Conservation (phyloP, 768 basidiomycete species). For the Boletales sp. region DNA sequence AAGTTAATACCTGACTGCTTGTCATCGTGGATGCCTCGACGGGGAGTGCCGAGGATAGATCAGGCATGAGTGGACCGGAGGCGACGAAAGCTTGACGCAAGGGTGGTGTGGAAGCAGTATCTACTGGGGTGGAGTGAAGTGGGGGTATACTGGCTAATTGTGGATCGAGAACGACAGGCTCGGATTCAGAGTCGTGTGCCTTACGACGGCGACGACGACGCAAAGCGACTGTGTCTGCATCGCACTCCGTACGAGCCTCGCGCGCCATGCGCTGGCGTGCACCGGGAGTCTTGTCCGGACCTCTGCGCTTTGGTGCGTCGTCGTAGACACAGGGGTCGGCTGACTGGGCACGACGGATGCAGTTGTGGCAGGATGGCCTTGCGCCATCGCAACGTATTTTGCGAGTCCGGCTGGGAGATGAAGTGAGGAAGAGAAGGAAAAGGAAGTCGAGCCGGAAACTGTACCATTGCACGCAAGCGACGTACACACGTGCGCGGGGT, state of each 20-base stretch:
- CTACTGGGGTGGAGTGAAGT: conserved; percentile 5
- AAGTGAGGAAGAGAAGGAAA: background rate
- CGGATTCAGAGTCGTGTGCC: background rate
- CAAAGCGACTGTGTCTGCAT: conserved; percentile 19
- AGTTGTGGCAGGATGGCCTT: conserved; percentile 74
- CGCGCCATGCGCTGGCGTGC: conserved; percentile 63
- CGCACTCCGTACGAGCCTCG: conserved; percentile 36
- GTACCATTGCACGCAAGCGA: conserved; percentile 78
- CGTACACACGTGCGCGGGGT: conserved; percentile 68
- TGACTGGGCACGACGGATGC: conserved; percentile 45
- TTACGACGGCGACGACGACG: conserved; percentile 24
- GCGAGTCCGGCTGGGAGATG: conserved; percentile 53
- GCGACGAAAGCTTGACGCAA: background rate
- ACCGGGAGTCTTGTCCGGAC: conserved; percentile 78
- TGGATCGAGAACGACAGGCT: conserved; percentile 18
- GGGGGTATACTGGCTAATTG: conserved; percentile 19
- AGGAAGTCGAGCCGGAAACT: conserved; percentile 9
- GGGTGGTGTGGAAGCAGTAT: background rate
- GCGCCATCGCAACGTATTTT: conserved; percentile 84
- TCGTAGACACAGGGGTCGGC: conserved; percentile 63
- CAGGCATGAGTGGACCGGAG: conserved; percentile 8
- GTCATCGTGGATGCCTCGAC: conserved; percentile 4
- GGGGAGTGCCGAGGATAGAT: conserved; percentile 6
- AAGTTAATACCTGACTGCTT: conserved; percentile 30
- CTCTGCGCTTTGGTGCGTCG: conserved; percentile 67